Evolutionary conservation across 805 yeast genomes (phyloP).

Genomic region (Hanseniaspora lindneri): DNA sequence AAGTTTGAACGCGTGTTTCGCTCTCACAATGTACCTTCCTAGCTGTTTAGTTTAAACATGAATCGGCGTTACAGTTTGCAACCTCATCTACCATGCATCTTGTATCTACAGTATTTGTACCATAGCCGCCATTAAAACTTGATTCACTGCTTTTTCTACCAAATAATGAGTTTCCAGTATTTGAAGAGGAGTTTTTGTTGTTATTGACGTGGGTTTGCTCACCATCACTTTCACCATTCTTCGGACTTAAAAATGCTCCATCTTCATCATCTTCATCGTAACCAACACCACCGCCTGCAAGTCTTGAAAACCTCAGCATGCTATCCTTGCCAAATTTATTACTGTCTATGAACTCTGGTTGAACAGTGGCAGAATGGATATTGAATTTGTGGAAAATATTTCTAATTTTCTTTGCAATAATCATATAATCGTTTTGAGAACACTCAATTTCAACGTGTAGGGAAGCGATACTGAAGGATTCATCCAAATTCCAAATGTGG

Average conservation of each 20-base stretch:
- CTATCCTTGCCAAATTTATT: constrained; percentile 26
- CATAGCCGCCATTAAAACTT: constrained; percentile 27
- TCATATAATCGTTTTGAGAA: constrained; percentile 53
- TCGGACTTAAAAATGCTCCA: not conserved
- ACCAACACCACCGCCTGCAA: constrained; percentile 27
- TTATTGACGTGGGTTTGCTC: constrained; percentile 16
- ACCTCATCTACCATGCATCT: constrained; percentile 43
- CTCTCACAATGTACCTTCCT: not conserved
- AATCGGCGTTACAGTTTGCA: constrained; percentile 38
- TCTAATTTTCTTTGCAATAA: constrained; percentile 65
- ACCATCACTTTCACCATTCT: constrained; percentile 19
- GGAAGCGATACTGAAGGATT: constrained; percentile 74
- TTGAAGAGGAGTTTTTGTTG: constrained; percentile 4
- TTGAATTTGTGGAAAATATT: constrained; percentile 71
- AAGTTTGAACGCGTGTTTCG: not conserved
- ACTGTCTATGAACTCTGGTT: constrained; percentile 65
- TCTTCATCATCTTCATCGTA: constrained; percentile 15
- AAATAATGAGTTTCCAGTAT: not conserved
- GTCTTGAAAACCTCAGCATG: constrained; percentile 28
- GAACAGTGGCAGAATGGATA: constrained; percentile 87
- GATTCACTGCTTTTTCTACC: constrained; percentile 10
- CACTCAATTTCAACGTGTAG: constrained; percentile 68
- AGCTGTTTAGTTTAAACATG: constrained; percentile 25
- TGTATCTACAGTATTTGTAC: constrained; percentile 27
- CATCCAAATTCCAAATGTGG: constrained; percentile 93